Evolutionary conservation across 306 rosid species (phyloP).

Genomic region (Ochetophila trinervis): DNA sequence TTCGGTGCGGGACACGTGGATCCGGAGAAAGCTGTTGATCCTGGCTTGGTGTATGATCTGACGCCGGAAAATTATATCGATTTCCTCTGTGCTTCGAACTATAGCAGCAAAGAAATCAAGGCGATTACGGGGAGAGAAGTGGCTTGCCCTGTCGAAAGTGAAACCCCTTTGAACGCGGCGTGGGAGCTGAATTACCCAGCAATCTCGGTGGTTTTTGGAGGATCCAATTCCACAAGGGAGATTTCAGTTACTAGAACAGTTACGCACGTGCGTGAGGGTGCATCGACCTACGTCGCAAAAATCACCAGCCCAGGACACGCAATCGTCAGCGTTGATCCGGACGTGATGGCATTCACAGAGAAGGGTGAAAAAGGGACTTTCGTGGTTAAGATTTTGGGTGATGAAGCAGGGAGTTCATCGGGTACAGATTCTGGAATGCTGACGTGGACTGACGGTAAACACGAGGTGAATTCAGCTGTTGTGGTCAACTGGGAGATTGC

Average conservation of each 20-base stretch:
- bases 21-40: constrained; percentile 16
- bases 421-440: too few relatives aligned
- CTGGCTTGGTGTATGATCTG: constrained; percentile 15
- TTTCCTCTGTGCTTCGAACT: constrained; percentile 18
- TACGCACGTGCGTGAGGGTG: constrained; percentile 5
- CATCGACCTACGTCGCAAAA: background rate
- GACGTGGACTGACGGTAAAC: too few relatives aligned
- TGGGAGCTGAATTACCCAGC: constrained; percentile 20
- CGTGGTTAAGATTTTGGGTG: background rate
- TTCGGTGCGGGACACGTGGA: constrained; percentile 19
- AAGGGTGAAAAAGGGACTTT: constrained; percentile 13
- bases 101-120: background rate
- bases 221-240: background rate
- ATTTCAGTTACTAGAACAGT: constrained; percentile 15
- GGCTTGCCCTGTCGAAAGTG: background rate
- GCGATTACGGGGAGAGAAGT: background rate
- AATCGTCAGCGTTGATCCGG: constrained; percentile 8
- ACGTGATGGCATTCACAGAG: background rate
- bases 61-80: constrained; percentile 19
- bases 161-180: too few relatives aligned
- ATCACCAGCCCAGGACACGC: background rate
- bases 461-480: too few relatives aligned
- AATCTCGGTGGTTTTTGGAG: background rate
- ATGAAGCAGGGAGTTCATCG: background rate
- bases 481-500: too few relatives aligned